Evolutionary conservation across 176 grass and related monocot species (phyloP).

Genomic region (Otatea glauca): DNA sequence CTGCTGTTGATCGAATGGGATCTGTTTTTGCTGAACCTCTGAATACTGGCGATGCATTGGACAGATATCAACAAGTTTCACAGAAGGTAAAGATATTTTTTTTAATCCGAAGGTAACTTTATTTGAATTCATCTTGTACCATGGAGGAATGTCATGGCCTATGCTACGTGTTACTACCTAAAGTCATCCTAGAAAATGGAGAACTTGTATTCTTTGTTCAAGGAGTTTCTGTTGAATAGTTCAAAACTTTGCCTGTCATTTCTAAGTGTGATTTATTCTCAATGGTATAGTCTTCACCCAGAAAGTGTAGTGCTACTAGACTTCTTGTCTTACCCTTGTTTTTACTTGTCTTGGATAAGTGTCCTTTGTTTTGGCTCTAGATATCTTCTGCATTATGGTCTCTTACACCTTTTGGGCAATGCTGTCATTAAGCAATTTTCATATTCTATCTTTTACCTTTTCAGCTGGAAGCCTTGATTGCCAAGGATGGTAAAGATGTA

Average conservation of each 20-base stretch:
- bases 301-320: neutral
- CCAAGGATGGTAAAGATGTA: slow-evolving; percentile 67
- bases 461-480: slow-evolving; percentile 84
- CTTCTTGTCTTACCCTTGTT: slow-evolving; percentile 5
- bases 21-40: slow-evolving; percentile 70
- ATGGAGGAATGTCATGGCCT: slow-evolving; percentile 5
- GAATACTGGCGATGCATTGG: slow-evolving; percentile 77
- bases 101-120: neutral
- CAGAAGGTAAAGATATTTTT: slow-evolving; percentile 65
- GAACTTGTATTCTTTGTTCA: slow-evolving; percentile 23
- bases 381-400: neutral
- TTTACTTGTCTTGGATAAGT: neutral
- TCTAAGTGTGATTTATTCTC: slow-evolving; percentile 23
- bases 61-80: slow-evolving; percentile 77
- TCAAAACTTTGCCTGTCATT: neutral
- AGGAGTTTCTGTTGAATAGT: neutral
- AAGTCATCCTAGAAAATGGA: slow-evolving; percentile 6
- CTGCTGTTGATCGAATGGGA: slow-evolving; percentile 61
- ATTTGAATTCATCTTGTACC: slow-evolving; percentile 16
- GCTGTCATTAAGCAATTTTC: slow-evolving; percentile 17
- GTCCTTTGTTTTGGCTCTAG: neutral
- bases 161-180: neutral
- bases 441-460: slow-evolving; percentile 28
- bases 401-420: neutral
- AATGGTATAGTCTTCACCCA: neutral